These are phyloP conservation scores for Microascus cirrosus DNA, from an alignment of 2,329 filamentous ascomycete species.

Conservation along the genomic window DNA sequence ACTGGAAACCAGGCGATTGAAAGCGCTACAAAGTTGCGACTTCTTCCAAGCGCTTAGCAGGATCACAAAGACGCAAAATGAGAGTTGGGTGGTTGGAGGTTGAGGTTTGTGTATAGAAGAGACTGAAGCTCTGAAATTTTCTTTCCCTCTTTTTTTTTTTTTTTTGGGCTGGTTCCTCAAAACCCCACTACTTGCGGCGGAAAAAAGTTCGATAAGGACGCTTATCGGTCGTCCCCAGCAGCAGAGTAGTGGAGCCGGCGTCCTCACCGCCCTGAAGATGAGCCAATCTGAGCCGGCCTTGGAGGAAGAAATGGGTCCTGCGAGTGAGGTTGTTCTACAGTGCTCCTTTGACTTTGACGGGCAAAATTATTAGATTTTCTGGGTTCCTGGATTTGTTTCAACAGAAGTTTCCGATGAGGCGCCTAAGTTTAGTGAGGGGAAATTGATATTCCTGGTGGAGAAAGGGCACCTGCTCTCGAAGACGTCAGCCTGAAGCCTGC, in stretches of 20 bases:
- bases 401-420: background rate
- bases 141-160: slow-evolving; percentile 5
- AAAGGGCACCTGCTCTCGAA: too few species aligned
- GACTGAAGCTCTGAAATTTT: slow-evolving; percentile 10
- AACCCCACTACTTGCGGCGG: slow-evolving; percentile 6
- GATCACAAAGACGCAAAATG: background rate
- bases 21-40: background rate
- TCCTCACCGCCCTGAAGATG: slow-evolving; percentile 1
- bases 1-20: background rate
- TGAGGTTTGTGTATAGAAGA: slow-evolving; percentile 2
- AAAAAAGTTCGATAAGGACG: slow-evolving; percentile 1
- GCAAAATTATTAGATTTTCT: background rate
- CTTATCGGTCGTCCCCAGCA: slow-evolving; percentile 5
- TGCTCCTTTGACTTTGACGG: background rate
- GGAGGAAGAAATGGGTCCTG: background rate
- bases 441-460: background rate
- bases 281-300: background rate
- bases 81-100: slow-evolving; percentile 6
- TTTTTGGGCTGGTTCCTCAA: too few species aligned
- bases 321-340: background rate
- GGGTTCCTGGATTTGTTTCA: background rate
- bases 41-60: background rate
- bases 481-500: too few species aligned
- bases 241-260: background rate
- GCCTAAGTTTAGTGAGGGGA: too few species aligned